Evolutionary conservation across 176 grass and related monocot genomes (phyloP), one percentile per base, ranked within the genome.

Genomic region (Thinopyrum elongatum): DNA sequence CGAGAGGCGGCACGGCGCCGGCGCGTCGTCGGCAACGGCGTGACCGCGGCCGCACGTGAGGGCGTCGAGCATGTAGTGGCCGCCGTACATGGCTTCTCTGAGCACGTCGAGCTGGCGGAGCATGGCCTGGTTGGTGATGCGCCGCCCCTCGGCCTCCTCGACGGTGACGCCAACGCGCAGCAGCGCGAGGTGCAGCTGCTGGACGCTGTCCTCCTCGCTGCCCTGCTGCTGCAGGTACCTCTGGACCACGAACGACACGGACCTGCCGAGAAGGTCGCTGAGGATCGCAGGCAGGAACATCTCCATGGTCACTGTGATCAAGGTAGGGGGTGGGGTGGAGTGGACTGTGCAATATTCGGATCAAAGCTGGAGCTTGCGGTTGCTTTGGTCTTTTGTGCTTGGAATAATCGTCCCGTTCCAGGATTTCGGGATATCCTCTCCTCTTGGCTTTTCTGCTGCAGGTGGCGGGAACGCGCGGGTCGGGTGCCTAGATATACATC

Each of bases 61-160:
- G 77, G 83, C 44, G 62, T 89, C 88, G n/a, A 89, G 83, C 70
- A 85, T 60, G 83, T 60, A 81, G 83, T 89, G 19, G 35, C 88
- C 88, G 0, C 16, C 10, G 70, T 89, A 86, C 88, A 89, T 86
- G 70, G 61, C 83, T 1, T 86, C 78, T 7, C 83, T 77, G 14
- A 90, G 60, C 83, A 25, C 27, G 34, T 82, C 53, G 39, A 90
- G 84, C 79, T 82, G 88, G 13, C 22, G 53, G 64, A 90, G 88
- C 88, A 86, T 90, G 13, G 49, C 79, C 64, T 70, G 51, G 47
- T 86, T 90, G 49, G 79, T 86, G 88, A 90, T 57, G 63, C 30
- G 64, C 62, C 88, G 63, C 4, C 71, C 36, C 62, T 86, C 78
- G 6, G 88, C 83, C 49, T 78, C 83, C 78, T 90, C 79, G 16